These are phyloP conservation scores for Acanthamoeba divionensis DNA, from an alignment of 208 protist species.

Conservation along the genomic window DNA sequence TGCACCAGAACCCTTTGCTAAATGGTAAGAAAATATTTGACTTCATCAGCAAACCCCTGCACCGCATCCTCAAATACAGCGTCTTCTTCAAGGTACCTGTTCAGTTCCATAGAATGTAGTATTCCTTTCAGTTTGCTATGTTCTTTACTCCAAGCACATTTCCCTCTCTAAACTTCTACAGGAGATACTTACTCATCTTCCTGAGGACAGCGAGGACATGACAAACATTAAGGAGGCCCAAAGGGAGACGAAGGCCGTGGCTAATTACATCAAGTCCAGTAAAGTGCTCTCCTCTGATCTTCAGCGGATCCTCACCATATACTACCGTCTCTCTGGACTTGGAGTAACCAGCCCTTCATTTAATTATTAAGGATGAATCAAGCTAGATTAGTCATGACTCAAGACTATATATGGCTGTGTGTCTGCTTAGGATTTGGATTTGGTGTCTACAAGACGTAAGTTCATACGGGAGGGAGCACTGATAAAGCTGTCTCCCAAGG, in stretches of 20 bases:
- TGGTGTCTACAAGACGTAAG: neutral
- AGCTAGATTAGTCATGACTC: neutral
- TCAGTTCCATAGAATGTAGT: no score
- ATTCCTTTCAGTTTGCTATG: neutral
- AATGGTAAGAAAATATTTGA: neutral
- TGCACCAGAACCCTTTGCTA: neutral
- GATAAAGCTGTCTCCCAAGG: conserved; percentile 4
- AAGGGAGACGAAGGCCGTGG: neutral
- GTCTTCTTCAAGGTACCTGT: conserved; percentile 7
- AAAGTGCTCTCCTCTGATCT: neutral
- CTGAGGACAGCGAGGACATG: neutral
- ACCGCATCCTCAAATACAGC: conserved; percentile 29
- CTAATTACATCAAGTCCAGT: neutral
- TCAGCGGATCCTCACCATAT: conserved; percentile 9
- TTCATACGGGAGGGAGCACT: conserved; percentile 10
- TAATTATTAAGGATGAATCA: neutral
- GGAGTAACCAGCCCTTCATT: neutral
- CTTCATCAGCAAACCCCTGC: conserved; percentile 23
- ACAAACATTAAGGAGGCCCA: neutral
- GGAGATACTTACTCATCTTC: neutral
- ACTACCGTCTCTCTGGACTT: neutral
- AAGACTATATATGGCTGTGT: neutral
- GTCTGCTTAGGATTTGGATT: neutral
- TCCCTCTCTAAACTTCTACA: neutral
- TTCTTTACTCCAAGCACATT: neutral